These are phyloP conservation scores for Adenanthera pavonina DNA, from an alignment of 306 rosid species.

Conservation along the genomic window DNA sequence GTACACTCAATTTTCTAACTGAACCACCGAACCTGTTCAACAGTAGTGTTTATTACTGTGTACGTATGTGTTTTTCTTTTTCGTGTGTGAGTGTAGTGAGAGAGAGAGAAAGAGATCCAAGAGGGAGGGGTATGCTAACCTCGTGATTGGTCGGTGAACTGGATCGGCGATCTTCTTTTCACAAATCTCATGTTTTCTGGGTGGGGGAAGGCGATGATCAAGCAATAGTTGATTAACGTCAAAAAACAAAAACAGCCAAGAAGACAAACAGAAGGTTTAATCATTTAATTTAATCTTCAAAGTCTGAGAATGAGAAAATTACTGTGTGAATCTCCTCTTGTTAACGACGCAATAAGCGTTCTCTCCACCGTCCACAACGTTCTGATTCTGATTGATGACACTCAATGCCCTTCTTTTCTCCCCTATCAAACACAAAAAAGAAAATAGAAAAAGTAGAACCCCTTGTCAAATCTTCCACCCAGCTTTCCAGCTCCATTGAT, in stretches of 20 bases:
- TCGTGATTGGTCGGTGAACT: slow-evolving; percentile 70
- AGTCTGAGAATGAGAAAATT: slow-evolving; percentile 30
- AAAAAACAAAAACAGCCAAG: background rate
- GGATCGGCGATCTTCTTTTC: slow-evolving; percentile 78
- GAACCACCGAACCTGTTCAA: too few relatives aligned
- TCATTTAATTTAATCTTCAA: too few relatives aligned
- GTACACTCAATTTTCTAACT: too few relatives aligned
- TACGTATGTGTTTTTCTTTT: too few relatives aligned
- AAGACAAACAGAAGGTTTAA: background rate
- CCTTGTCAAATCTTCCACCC: slow-evolving; percentile 20
- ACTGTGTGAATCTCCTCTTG: slow-evolving; percentile 64
- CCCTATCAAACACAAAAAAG: slow-evolving; percentile 6
- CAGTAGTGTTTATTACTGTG: too few relatives aligned
- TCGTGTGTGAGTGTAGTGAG: background rate
- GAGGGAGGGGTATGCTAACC: slow-evolving; percentile 46
- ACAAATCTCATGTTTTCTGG: slow-evolving; percentile 53
- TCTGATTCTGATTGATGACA: slow-evolving; percentile 55
- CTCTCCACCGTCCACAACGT: slow-evolving; percentile 48
- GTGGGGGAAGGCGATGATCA: background rate
- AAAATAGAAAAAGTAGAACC: background rate
- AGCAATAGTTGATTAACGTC: background rate
- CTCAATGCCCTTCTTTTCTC: slow-evolving; percentile 65
- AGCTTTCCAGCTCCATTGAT: background rate
- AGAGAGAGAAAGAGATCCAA: too few relatives aligned
- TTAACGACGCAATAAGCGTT: slow-evolving; percentile 71